phyloP scores from a whole-genome alignment of 768 basidiomycete genomes.

The Tulasnella sp. region DNA sequence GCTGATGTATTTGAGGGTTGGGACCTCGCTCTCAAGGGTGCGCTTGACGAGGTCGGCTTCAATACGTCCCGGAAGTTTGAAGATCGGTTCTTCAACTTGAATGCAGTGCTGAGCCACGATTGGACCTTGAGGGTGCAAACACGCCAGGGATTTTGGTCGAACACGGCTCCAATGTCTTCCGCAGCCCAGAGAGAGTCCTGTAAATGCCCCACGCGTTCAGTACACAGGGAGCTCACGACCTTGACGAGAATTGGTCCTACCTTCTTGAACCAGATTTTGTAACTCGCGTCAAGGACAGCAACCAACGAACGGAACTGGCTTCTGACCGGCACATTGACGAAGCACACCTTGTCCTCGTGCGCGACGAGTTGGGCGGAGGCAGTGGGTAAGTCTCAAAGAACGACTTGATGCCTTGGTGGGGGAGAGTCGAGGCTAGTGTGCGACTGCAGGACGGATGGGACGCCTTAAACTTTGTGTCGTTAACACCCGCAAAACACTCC shows the following conservation, averaged over 20 bases:
- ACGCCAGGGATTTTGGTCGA: constrained; percentile 80
- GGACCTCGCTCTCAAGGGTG: constrained; percentile 38
- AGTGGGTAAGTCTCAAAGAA: constrained; percentile 67
- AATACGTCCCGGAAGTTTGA: too few species aligned
- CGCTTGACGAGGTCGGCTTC: constrained; percentile 26
- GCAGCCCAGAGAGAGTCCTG: constrained; percentile 96
- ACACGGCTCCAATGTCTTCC: constrained; percentile 91
- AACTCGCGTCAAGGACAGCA: constrained; percentile 83
- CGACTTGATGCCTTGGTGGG: constrained; percentile 53
- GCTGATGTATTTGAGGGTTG: too few species aligned
- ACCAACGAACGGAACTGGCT: constrained; percentile 91
- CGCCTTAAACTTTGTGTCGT: constrained; percentile 55
- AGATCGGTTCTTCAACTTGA: too few species aligned
- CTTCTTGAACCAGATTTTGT: constrained; percentile 99
- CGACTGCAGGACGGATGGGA: constrained; percentile 75
- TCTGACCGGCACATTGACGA: constrained; percentile 94
- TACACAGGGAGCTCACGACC: constrained; percentile 1
- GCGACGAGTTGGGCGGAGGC: constrained; percentile 77
- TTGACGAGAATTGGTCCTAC: constrained; percentile 29
- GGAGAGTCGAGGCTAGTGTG: constrained; percentile 76
- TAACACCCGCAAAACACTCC: constrained; percentile 87
- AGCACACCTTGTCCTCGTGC: constrained; percentile 94
- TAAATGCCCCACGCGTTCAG: constrained; percentile 1
- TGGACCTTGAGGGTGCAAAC: too few species aligned
- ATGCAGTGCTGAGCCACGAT: constrained; percentile 21